Evolutionary conservation across 164 flowering plant species (phyloP), one percentile per base, ranked within the genome.

Genomic region (Buxus sempervirens): DNA sequence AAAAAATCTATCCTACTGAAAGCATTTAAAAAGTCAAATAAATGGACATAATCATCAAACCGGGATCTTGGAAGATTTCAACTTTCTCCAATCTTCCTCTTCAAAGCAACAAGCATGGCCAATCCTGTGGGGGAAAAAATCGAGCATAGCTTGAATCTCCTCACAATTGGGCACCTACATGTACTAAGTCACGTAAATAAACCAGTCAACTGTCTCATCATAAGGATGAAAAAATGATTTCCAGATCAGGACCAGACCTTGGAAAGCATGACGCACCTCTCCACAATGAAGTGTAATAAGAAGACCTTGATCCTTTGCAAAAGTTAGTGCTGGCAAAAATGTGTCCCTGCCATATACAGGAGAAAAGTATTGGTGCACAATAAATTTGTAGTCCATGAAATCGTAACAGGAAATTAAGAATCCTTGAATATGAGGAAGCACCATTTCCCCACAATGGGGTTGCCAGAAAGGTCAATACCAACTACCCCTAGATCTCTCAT

Each of bases 381-480:
- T 36, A 13, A 20, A 59, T 42, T 6, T n/a, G 32, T 22, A 60
- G 19, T 19, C 62, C 13, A 19, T 28, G 57, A 66, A 55, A 60
- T n/a, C 9, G 45, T 19, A 16, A 23, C 16, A 59, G 0, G 23
- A 22, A 32, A 22, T 27, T 19, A 54, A 36, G 13, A 62, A 18
- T 36, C 15, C 14, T 21, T 15, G 27, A 62, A n/a, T 27, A 22
- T 28, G 14, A 62, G 26, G 27, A 64, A 71, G 49, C 83, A 96
- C 99, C 99, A 96, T 72, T 90, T 83, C 18, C 99, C 99, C 41
- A 84, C 81, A 45, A 62, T 58, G 10, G 99, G 99, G 80, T 96
- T 90, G 66, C 99, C 98, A 19, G 98, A 96, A 42, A 96, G 93
- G 77, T 96, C 99, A 69, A 96, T 83, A 27, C 99, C 99, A 72